phyloP scores from a whole-genome alignment of 768 basidiomycete genomes.

The Rhodocollybia butyracea region DNA sequence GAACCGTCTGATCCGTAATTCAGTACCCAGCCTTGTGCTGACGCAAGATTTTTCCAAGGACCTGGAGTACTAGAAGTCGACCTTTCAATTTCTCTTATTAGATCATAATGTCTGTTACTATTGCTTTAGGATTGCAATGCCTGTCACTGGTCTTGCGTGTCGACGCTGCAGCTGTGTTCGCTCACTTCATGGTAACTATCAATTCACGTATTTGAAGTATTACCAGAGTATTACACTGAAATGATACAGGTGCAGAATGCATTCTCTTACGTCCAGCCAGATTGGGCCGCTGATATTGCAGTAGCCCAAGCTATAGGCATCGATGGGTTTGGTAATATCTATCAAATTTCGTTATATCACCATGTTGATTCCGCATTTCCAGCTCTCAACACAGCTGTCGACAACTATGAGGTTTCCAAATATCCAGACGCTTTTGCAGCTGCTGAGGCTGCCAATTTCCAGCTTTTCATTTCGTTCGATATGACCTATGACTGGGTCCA shows the following conservation, averaged over 20 bases:
- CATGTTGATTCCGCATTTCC: neutral
- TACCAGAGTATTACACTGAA: neutral
- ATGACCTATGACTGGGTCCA: conserved; percentile 23
- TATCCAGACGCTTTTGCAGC: conserved; percentile 32
- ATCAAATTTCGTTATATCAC: neutral
- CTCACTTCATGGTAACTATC: conserved; percentile 2
- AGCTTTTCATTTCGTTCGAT: conserved; percentile 36
- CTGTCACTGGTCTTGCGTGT: neutral
- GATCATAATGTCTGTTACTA: no score
- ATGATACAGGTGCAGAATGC: conserved; percentile 18
- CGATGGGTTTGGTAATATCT: conserved; percentile 21
- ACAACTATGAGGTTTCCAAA: conserved; percentile 21
- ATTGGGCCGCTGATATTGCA: conserved; percentile 22
- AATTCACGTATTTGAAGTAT: neutral
- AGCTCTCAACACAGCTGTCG: conserved; percentile 23
- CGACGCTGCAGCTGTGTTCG: neutral
- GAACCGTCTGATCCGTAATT: no score
- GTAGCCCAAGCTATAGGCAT: conserved; percentile 21
- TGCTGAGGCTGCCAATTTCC: conserved; percentile 27
- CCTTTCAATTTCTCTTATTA: neutral
- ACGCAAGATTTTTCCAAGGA: no score
- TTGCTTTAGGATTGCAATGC: neutral
- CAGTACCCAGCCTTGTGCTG: no score
- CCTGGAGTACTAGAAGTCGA: neutral
- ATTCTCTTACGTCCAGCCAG: conserved; percentile 14